Conservation (phyloP, 306 rosid species). For the Dicorynia guianensis region DNA sequence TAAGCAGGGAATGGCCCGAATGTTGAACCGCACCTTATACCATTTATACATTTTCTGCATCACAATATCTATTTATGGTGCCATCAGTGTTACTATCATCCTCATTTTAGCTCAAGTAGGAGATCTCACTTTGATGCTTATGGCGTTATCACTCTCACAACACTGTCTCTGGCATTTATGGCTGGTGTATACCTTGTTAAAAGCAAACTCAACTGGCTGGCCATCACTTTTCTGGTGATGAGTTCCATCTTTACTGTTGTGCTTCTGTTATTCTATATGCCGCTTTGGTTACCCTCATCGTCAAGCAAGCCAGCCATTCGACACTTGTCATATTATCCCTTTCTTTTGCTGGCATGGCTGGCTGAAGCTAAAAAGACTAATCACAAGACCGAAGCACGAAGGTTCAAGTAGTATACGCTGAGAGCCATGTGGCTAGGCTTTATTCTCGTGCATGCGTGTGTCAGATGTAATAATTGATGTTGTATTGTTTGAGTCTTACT, state of each 20-base stretch:
- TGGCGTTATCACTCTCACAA: slow-evolving; percentile 21
- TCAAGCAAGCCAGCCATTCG: background rate
- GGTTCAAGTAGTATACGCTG: no score
- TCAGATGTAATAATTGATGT: no score
- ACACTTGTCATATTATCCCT: background rate
- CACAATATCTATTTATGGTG: slow-evolving; percentile 43
- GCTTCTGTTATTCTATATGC: background rate
- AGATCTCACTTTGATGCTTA: background rate
- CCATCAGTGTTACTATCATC: slow-evolving; percentile 16
- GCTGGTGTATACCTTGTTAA: slow-evolving; percentile 37
- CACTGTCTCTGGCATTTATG: slow-evolving; percentile 41
- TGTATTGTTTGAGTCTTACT: no score
- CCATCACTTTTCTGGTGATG: background rate
- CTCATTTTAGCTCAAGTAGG: slow-evolving; percentile 40
- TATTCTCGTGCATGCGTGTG: no score
- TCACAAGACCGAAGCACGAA: no score
- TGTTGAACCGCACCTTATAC: background rate
- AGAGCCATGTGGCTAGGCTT: no score
- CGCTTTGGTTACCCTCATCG: slow-evolving; percentile 5
- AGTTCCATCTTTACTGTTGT: background rate
- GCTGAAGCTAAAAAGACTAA: background rate
- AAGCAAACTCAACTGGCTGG: no score
- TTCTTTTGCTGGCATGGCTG: background rate
- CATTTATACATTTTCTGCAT: slow-evolving; percentile 19
- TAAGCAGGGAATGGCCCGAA: background rate